Conservation (phyloP, 2,329 filamentous ascomycete species). For the Sordariomycetes sp. region DNA sequence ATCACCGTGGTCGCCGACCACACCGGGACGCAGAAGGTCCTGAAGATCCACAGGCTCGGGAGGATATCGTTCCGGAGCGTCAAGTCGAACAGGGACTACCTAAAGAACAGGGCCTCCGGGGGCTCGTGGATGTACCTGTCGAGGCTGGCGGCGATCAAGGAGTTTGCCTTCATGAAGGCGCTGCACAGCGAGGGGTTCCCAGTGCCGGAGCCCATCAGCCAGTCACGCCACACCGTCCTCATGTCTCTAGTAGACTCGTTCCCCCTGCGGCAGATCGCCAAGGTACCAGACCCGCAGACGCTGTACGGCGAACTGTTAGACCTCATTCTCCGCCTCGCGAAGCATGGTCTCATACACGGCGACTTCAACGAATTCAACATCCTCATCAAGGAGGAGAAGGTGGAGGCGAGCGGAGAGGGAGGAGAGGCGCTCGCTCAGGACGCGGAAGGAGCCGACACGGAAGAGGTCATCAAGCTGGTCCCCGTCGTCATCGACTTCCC, state of each 20-base stretch:
- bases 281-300: slow-evolving; percentile 70
- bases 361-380: slow-evolving; percentile 99
- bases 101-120: slow-evolving; percentile 65
- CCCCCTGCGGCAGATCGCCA: slow-evolving; percentile 78
- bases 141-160: slow-evolving; percentile 82
- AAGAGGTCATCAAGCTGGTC: slow-evolving; percentile 41
- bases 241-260: slow-evolving; percentile 93
- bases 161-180: slow-evolving; percentile 89
- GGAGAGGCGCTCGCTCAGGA: slow-evolving; percentile 14
- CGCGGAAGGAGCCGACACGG: background rate
- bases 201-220: slow-evolving; percentile 77
- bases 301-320: slow-evolving; percentile 87
- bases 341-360: slow-evolving; percentile 85
- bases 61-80: slow-evolving; percentile 96
- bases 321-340: slow-evolving; percentile 74
- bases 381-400: slow-evolving; percentile 66
- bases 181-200: slow-evolving; percentile 76
- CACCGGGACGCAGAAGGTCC: slow-evolving; percentile 63
- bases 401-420: slow-evolving; percentile 16
- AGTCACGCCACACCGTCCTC: slow-evolving; percentile 90
- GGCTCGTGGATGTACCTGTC: slow-evolving; percentile 96
- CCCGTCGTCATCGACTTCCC: slow-evolving; percentile 96
- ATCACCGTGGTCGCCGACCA: slow-evolving; percentile 88
- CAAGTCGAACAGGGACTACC: slow-evolving; percentile 91
- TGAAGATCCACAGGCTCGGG: slow-evolving; percentile 93